Percentiles rank a stretch among this genome's conserved stretches.
These are phyloP conservation scores for Nevesoporus exiguus DNA, from an alignment of 768 basidiomycete species.

Conservation along the genomic window DNA sequence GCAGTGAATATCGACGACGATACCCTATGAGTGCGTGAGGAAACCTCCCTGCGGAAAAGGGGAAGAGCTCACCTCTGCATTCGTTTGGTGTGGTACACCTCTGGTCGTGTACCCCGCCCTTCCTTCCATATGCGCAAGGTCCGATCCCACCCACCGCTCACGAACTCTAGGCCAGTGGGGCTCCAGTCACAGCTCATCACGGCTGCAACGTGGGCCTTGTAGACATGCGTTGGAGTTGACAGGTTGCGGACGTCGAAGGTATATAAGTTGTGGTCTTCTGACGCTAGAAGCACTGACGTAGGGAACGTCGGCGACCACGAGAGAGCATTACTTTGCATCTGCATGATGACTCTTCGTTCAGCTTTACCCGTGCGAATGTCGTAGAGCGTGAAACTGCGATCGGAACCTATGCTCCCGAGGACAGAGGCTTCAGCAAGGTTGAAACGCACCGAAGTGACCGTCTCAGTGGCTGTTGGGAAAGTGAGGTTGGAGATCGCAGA, in stretches of 20 bases:
- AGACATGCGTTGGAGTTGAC: conserved; percentile 80
- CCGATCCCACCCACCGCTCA: conserved; percentile 95
- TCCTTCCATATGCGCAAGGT: conserved; percentile 93
- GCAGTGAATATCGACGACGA: conserved; percentile 85
- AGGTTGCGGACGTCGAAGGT: conserved; percentile 94
- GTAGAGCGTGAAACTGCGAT: conserved; percentile 93
- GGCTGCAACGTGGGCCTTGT: conserved; percentile 95
- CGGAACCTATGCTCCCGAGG: conserved; percentile 91
- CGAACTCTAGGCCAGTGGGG: conserved; percentile 93
- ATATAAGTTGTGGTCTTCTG: conserved; percentile 97
- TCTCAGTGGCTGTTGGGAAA: conserved; percentile 85
- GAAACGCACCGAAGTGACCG: conserved; percentile 83
- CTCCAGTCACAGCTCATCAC: conserved; percentile 98
- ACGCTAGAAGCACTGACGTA: conserved; percentile 87
- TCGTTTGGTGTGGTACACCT: conserved; percentile 97
- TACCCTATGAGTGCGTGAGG: conserved; percentile 48
- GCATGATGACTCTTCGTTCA: conserved; percentile 87
- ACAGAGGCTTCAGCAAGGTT: conserved; percentile 93
- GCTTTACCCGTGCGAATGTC: conserved; percentile 97
- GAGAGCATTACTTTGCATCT: conserved; percentile 88
- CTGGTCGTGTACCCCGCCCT: conserved; percentile 73
- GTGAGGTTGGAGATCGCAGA: conserved; percentile 83
- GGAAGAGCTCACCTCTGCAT: conserved; percentile 81
- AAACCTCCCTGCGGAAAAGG: background rate
- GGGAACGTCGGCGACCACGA: conserved; percentile 97